Conservation (phyloP, 805 yeast species). For the Monosporozyma aquatica region DNA sequence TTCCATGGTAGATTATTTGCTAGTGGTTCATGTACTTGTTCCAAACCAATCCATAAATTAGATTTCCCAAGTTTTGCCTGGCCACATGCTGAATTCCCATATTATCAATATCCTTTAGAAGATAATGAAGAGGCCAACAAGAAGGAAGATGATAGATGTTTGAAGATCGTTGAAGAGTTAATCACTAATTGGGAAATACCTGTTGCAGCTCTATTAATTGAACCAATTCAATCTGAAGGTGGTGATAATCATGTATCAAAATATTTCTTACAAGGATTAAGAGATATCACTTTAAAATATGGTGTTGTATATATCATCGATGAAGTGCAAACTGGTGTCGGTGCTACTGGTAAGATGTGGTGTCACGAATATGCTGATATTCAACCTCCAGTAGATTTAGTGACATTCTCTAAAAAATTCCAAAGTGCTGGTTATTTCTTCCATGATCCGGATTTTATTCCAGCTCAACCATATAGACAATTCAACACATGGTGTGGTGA, state of each 20-base stretch:
- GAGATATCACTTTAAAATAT: conserved; percentile 50
- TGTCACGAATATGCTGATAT: conserved; percentile 63
- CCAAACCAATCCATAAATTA: conserved; percentile 90
- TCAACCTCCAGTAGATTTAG: conserved; percentile 55
- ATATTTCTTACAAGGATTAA: conserved; percentile 51
- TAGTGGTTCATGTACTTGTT: conserved; percentile 80
- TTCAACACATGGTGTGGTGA: conserved; percentile 78
- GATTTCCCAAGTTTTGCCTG: conserved; percentile 90
- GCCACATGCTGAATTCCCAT: conserved; percentile 94
- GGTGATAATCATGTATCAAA: conserved; percentile 66
- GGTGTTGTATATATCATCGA: conserved; percentile 55
- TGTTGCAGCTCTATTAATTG: conserved; percentile 81
- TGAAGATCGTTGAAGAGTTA: conserved; percentile 63
- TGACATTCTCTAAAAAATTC: conserved; percentile 63
- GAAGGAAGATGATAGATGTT: conserved; percentile 73
- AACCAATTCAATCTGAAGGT: conserved; percentile 77
- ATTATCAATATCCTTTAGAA: conserved; percentile 75
- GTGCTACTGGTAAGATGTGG: conserved; percentile 66
- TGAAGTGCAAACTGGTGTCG: conserved; percentile 70
- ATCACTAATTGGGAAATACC: conserved; percentile 62
- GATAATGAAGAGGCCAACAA: conserved; percentile 53
- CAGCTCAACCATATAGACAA: conserved; percentile 56
- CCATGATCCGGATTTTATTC: conserved; percentile 49
- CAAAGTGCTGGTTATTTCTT: conserved; percentile 68
- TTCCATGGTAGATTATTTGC: conserved; percentile 96